Evolutionary conservation across 805 yeast species (phyloP), one percentile per base, ranked within the genome.

Genomic region (Zygosaccharomyces kombuchaensis): DNA sequence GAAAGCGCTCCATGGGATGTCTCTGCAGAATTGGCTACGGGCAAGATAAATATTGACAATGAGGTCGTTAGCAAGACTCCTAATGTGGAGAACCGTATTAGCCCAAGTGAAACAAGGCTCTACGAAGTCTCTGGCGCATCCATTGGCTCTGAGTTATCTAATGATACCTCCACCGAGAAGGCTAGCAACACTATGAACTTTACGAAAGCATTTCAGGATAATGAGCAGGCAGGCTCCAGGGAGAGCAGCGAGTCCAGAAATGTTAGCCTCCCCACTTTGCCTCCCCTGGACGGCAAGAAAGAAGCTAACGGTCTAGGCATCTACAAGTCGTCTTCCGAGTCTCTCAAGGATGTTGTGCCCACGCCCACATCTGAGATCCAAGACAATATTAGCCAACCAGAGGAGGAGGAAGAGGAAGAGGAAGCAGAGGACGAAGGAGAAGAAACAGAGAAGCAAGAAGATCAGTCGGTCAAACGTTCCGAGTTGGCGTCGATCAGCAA

Each of bases 161-260:
- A 13, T 17, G 40, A 23, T 16, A 36, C n/a, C n/a, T 13, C 19
- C 9, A n/a, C 21, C 10, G 32, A 48, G 17, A 58, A 53, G 21
- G 34, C 43, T 23, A 56, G 61, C 2, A 34, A 68, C 42, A 70
- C 68, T 50, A 47, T 70, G 43, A 68, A 67, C 48, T 68, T 62
- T 48, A 71, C 73, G 36, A 74, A 71, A 50, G 64, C 74, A 51
- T 60, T 67, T 40, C 60, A 59, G 27, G 41, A 21, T 19, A 29
- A 36, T 10, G 39, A 43, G 6, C 27, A 17, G 9, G 16, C 10
- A 14, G 13, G 41, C 40, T 19, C 36, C 34, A 30, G 17, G 36
- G 42, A 36, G 38, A 9, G 36, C 41, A 9, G 48, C 51, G 10
- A 43, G 38, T 17, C 42, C 36, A 36, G n/a, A 2, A 35, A 46